phyloP scores from a whole-genome alignment of 306 rosid genomes.

The Glycine tomentella region DNA sequence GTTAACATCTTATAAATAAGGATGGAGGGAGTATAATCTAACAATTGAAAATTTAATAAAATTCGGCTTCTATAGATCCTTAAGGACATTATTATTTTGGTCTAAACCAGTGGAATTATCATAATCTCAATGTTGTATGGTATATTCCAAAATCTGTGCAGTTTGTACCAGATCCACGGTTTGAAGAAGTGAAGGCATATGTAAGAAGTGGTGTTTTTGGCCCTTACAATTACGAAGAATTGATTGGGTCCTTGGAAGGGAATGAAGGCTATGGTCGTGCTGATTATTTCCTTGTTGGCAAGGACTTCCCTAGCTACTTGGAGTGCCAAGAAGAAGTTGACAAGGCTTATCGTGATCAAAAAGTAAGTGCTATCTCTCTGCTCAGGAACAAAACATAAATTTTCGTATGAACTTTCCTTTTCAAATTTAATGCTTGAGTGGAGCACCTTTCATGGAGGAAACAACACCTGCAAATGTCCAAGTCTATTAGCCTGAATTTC shows the following conservation, averaged over 20 bases:
- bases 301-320: constrained; percentile 91
- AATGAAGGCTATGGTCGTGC: constrained; percentile 92
- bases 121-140: constrained; percentile 6
- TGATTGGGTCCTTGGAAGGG: constrained; percentile 92
- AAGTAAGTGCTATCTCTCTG: constrained; percentile 55
- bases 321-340: constrained; percentile 92
- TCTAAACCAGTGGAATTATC: not conserved
- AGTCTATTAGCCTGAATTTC: not conserved
- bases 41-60: not conserved
- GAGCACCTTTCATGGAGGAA: not conserved
- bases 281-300: constrained; percentile 95
- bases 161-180: constrained; percentile 86
- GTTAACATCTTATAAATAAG: too few relatives aligned
- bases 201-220: constrained; percentile 92
- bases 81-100: not conserved
- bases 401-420: constrained; percentile 2
- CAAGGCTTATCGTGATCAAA: constrained; percentile 74
- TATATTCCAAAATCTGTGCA: constrained; percentile 47
- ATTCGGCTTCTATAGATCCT: not conserved
- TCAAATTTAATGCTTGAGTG: not conserved
- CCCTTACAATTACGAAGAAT: constrained; percentile 62
- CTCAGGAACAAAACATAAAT: not conserved
- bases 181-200: constrained; percentile 87
- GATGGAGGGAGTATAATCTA: not conserved
- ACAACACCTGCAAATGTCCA: not conserved